Percentiles rank a stretch among this genome's conserved stretches.
These are phyloP conservation scores for Candida succiphila DNA, from an alignment of 805 yeast genomes.

Conservation along the genomic window DNA sequence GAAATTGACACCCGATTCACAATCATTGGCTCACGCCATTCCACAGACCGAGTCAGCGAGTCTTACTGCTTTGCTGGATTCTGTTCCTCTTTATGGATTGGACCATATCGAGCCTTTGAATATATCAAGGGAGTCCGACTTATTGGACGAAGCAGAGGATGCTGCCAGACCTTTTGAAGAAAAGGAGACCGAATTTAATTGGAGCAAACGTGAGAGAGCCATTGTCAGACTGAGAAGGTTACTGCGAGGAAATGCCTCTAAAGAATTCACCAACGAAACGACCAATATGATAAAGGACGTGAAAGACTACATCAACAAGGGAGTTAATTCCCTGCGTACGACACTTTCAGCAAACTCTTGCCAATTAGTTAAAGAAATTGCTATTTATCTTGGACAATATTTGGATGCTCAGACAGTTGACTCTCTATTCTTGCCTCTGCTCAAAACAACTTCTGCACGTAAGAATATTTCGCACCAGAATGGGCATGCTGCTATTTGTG, in stretches of 20 bases:
- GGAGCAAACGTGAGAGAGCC: slow-evolving; percentile 63
- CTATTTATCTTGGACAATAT: slow-evolving; percentile 25
- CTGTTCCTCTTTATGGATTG: slow-evolving; percentile 4
- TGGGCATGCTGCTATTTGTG: slow-evolving; percentile 45
- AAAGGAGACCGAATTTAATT: slow-evolving; percentile 81
- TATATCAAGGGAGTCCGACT: slow-evolving; percentile 17
- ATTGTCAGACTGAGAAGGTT: slow-evolving; percentile 49
- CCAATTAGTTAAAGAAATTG: slow-evolving; percentile 63
- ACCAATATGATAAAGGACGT: slow-evolving; percentile 26
- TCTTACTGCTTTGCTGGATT: background rate
- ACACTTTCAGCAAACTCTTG: slow-evolving; percentile 72
- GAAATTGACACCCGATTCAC: background rate
- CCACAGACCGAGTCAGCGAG: background rate
- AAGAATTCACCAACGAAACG: slow-evolving; percentile 19
- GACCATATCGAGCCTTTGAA: slow-evolving; percentile 28
- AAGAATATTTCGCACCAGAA: slow-evolving; percentile 54
- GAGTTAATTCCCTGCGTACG: slow-evolving; percentile 69
- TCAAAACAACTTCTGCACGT: slow-evolving; percentile 47
- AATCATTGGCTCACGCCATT: background rate
- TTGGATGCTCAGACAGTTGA: slow-evolving; percentile 42
- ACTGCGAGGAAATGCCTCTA: slow-evolving; percentile 43
- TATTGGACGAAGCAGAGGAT: slow-evolving; percentile 19
- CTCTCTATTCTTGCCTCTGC: slow-evolving; percentile 32
- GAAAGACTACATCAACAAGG: slow-evolving; percentile 54
- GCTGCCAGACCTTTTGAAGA: slow-evolving; percentile 40